Percentiles rank a stretch among this genome's conserved stretches.
Evolutionary conservation across 1,139 yeast genomes (phyloP).

Genomic region (Zygosaccharomyces pseudobailii): DNA sequence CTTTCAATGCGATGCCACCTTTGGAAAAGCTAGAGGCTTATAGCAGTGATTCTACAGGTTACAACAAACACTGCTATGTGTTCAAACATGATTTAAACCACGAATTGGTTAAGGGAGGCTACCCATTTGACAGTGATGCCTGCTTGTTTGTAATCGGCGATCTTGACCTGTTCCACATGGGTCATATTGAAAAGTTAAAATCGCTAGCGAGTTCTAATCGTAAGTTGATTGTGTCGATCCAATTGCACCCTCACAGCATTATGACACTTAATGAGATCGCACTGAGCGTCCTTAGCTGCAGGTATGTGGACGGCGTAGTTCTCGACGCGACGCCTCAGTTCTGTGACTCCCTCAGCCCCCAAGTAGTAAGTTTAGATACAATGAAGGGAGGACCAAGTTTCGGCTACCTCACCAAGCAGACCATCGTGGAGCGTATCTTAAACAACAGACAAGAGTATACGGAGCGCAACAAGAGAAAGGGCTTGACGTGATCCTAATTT

Average conservation of each 20-base stretch:
- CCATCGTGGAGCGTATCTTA: slow-evolving; percentile 33
- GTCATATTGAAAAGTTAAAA: slow-evolving; percentile 63
- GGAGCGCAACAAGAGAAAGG: slow-evolving; percentile 36
- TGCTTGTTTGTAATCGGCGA: slow-evolving; percentile 66
- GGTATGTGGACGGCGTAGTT: slow-evolving; percentile 68
- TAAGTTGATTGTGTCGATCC: slow-evolving; percentile 67
- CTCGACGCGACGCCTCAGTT: slow-evolving; percentile 22
- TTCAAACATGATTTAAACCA: slow-evolving; percentile 30
- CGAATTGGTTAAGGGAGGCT: slow-evolving; percentile 33
- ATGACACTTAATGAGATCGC: slow-evolving; percentile 87
- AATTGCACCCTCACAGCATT: slow-evolving; percentile 63
- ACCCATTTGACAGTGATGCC: slow-evolving; percentile 19
- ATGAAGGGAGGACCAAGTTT: slow-evolving; percentile 23
- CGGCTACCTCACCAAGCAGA: slow-evolving; percentile 31
- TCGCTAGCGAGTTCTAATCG: slow-evolving; percentile 37
- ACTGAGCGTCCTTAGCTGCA: slow-evolving; percentile 82
- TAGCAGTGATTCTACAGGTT: slow-evolving; percentile 66
- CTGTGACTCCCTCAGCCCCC: slow-evolving; percentile 2
- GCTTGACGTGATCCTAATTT: slow-evolving; percentile 15
- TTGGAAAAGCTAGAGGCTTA: slow-evolving; percentile 47
- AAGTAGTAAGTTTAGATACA: slow-evolving; percentile 14
- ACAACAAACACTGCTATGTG: slow-evolving; percentile 57
- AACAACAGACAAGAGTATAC: slow-evolving; percentile 30
- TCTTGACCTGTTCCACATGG: slow-evolving; percentile 90
- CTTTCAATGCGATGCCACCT: slow-evolving; percentile 9